A percentile compares a stretch with the other conserved stretches of the same genome.
Conservation (phyloP, 2,329 filamentous ascomycete species). For the Trichoderma breve region DNA sequence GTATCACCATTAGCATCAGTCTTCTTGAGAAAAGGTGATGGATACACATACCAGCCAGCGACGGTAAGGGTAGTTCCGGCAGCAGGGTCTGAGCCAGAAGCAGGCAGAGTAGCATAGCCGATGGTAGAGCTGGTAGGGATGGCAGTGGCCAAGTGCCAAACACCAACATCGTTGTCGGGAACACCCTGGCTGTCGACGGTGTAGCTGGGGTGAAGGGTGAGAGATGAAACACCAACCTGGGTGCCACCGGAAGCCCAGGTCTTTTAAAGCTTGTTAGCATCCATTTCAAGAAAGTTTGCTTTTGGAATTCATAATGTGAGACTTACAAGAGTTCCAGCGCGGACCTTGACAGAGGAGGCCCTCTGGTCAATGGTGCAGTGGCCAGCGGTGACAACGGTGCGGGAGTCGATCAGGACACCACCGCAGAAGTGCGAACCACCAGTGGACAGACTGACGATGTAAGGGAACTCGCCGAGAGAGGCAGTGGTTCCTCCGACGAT, state of each 20-base stretch:
- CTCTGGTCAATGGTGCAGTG: not conserved
- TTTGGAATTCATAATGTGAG: not conserved
- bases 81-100: not conserved
- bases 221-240: not conserved
- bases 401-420: not conserved
- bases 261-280: not conserved
- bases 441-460: not conserved
- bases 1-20: not conserved
- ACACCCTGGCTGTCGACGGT: not conserved
- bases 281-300: not conserved
- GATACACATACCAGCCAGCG: not conserved
- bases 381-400: not conserved
- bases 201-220: not conserved
- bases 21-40: not conserved
- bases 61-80: not conserved
- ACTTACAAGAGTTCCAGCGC: not conserved
- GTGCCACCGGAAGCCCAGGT: not conserved
- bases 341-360: not conserved
- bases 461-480: not conserved
- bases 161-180: not conserved
- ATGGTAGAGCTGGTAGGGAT: not conserved
- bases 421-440: not conserved
- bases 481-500: not conserved
- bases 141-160: not conserved
- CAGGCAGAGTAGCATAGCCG: not conserved